Conservation (phyloP, 208 protist genomes). For the Leishmania guyanensis region DNA sequence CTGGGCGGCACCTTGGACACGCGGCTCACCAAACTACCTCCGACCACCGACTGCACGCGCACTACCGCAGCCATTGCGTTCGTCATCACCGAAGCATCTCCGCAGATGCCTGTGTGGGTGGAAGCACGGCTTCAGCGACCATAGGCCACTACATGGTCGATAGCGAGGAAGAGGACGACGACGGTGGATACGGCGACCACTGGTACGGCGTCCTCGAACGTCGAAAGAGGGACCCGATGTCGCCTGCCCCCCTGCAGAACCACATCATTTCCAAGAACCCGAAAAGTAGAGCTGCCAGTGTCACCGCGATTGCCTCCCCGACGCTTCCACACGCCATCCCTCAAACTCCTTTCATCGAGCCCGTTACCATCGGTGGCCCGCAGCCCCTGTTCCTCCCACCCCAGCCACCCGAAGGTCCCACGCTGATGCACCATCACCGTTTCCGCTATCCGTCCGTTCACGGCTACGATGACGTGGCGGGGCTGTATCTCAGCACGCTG, state of each 20-base stretch:
- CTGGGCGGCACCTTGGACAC: neutral
- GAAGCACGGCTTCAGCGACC: neutral
- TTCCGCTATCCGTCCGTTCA: conserved; percentile 71
- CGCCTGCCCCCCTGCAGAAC: conserved; percentile 7
- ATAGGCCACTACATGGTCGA: neutral
- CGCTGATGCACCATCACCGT: conserved; percentile 63
- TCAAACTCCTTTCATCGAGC: conserved; percentile 13
- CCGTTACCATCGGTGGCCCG: neutral
- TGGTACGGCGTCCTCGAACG: conserved; percentile 7
- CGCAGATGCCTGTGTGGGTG: conserved; percentile 7
- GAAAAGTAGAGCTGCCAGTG: neutral
- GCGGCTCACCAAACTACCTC: neutral
- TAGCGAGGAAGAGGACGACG: conserved; percentile 7
- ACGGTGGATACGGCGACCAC: conserved; percentile 8
- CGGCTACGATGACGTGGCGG: conserved; percentile 54
- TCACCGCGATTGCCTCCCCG: neutral
- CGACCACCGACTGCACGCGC: neutral
- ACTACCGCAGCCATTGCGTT: too few relatives aligned
- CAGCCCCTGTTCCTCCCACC: conserved; percentile 1
- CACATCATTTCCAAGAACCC: neutral
- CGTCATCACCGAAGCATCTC: conserved; percentile 8
- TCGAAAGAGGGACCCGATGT: neutral
- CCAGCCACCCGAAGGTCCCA: conserved; percentile 23
- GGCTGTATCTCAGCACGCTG: conserved; percentile 63
- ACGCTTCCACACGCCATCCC: conserved; percentile 4